phyloP scores from a whole-genome alignment of 2,329 filamentous ascomycete species.

The Calonectria crousiana region DNA sequence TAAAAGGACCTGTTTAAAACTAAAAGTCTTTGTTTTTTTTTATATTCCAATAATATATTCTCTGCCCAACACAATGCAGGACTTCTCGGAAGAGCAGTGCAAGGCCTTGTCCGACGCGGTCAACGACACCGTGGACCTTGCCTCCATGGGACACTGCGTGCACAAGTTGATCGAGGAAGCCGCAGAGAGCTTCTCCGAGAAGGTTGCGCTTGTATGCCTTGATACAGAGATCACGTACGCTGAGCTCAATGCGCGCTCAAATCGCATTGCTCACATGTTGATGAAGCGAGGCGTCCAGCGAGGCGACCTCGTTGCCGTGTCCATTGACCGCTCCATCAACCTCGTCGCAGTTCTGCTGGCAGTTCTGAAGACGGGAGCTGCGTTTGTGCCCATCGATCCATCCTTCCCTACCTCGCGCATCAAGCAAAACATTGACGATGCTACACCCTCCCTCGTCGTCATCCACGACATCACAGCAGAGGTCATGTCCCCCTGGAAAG shows the following conservation, averaged over 20 bases:
- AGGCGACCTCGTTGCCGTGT: not conserved
- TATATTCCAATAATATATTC: not conserved
- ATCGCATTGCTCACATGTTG: not conserved
- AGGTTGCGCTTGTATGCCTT: not conserved
- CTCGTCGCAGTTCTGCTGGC: not conserved
- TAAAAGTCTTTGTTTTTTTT: not conserved
- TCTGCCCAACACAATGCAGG: not conserved
- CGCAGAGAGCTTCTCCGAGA: not conserved
- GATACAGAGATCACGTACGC: not conserved
- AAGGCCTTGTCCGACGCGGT: not conserved
- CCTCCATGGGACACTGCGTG: not conserved
- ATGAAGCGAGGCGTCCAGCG: not conserved
- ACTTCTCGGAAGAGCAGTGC: not conserved
- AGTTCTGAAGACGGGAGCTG: not conserved
- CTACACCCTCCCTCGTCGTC: not conserved
- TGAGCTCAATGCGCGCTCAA: not conserved
- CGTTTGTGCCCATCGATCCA: not conserved
- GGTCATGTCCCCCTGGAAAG: not conserved
- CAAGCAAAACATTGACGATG: not conserved
- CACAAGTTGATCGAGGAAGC: not conserved
- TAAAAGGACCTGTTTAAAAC: not conserved
- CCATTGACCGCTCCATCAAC: not conserved
- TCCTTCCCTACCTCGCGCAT: not conserved
- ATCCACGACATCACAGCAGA: not conserved
- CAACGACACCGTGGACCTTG: not conserved